Evolutionary conservation across 768 basidiomycete genomes (phyloP).

Genomic region (Psilocybe cubensis): DNA sequence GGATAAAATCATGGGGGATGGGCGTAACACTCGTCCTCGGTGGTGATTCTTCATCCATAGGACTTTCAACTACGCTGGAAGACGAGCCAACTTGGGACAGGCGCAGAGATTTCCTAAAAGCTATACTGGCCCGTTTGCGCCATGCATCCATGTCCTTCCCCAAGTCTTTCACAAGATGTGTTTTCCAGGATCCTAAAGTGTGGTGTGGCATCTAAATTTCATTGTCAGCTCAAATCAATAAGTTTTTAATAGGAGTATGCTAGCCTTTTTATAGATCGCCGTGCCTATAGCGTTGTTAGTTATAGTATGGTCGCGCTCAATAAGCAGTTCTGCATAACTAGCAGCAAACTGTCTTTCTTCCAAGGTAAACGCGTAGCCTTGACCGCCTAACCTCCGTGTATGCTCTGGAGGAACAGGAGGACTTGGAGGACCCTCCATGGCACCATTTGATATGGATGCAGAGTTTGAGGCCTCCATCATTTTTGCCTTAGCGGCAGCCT

Average conservation of each 20-base stretch:
- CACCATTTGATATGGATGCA: too few relatives aligned
- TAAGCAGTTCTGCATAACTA: constrained; percentile 46
- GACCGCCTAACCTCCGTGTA: constrained; percentile 22
- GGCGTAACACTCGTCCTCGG: not conserved
- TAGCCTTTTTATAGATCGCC: constrained; percentile 51
- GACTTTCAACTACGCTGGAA: not conserved
- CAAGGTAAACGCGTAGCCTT: constrained; percentile 49
- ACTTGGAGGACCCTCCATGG: constrained; percentile 27
- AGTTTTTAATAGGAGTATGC: constrained; percentile 1
- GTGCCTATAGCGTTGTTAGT: constrained; percentile 38
- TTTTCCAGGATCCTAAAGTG: constrained; percentile 50
- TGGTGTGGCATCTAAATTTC: constrained; percentile 65
- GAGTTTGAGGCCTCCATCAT: too few relatives aligned
- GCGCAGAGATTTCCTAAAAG: constrained; percentile 45
- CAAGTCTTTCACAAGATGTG: constrained; percentile 35
- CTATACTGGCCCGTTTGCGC: constrained; percentile 55
- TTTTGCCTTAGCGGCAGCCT: not conserved
- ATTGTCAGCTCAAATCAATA: constrained; percentile 6
- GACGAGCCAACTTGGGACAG: constrained; percentile 16
- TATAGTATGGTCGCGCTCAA: constrained; percentile 51
- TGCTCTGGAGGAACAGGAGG: constrained; percentile 49
- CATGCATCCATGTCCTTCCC: constrained; percentile 46
- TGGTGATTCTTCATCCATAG: not conserved
- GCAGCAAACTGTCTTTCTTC: constrained; percentile 53
- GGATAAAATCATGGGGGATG: not conserved